phyloP scores from a whole-genome alignment of 768 basidiomycete genomes.

The Lactifluus pinguis region DNA sequence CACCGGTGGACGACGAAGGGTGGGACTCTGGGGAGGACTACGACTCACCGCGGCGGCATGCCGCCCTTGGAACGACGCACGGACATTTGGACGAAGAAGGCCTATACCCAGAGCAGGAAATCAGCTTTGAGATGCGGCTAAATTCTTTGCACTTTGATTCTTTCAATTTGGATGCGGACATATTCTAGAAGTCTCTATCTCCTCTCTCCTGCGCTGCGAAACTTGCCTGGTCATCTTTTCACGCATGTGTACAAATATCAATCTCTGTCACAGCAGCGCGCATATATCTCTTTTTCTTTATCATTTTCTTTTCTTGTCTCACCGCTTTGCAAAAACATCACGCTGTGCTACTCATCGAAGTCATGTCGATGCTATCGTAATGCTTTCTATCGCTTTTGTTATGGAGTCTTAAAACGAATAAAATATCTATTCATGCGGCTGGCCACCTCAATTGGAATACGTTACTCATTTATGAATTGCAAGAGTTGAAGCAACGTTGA shows the following conservation, averaged over 20 bases:
- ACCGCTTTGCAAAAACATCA: background rate
- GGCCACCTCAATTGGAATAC: constrained; percentile 8
- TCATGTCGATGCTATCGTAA: constrained; percentile 6
- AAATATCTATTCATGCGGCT: constrained; percentile 13
- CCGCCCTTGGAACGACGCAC: background rate
- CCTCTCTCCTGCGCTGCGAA: background rate
- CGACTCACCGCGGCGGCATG: constrained; percentile 13
- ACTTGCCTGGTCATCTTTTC: background rate
- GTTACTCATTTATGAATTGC: background rate
- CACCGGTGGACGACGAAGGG: constrained; percentile 5
- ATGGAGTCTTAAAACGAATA: background rate
- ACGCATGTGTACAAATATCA: constrained; percentile 7
- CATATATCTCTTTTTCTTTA: background rate
- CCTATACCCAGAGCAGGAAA: constrained; percentile 25
- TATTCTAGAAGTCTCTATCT: constrained; percentile 29
- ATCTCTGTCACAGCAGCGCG: constrained; percentile 4
- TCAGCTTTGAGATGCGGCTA: constrained; percentile 55
- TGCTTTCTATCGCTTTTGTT: background rate
- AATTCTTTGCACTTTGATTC: constrained; percentile 69
- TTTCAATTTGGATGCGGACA: constrained; percentile 56
- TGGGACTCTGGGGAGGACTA: constrained; percentile 15
- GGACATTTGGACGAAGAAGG: background rate
- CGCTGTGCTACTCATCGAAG: background rate
- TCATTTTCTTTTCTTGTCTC: background rate
- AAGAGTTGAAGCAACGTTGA: background rate